phyloP scores from a whole-genome alignment of 2,329 filamentous ascomycete species.

The Microsporum canis region DNA sequence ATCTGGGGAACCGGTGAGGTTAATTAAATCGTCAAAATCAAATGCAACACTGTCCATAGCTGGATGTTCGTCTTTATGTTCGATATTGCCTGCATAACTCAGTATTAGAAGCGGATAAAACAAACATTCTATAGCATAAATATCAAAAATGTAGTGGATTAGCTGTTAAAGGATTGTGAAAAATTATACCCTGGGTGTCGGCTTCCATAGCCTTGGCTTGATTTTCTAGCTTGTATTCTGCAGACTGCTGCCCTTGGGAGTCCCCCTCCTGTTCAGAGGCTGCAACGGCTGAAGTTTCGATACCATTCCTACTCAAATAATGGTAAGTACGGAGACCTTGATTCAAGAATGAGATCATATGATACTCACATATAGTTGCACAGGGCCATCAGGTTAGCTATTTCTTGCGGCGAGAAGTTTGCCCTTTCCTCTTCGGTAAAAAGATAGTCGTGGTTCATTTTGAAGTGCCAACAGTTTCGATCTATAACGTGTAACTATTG shows the following conservation, averaged over 20 bases:
- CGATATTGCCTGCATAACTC: neutral
- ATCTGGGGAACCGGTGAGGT: neutral
- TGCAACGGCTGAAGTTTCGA: neutral
- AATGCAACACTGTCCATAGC: neutral
- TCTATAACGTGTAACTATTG: neutral
- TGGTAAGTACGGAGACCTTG: neutral
- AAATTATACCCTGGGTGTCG: neutral
- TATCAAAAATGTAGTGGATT: neutral
- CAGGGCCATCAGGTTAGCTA: neutral
- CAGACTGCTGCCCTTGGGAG: neutral
- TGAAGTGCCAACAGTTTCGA: neutral
- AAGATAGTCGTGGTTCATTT: neutral
- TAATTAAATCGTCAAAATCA: neutral
- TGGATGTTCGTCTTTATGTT: neutral
- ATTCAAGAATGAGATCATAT: neutral
- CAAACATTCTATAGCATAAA: neutral
- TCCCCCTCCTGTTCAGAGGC: neutral
- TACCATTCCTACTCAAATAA: neutral
- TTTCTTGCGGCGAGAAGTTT: neutral
- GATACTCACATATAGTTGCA: neutral
- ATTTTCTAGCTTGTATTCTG: neutral
- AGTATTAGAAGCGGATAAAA: neutral
- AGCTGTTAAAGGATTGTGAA: no score
- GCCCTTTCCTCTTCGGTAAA: neutral
- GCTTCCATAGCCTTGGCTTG: neutral